Conservation (phyloP, 1,284 basidiomycete genomes). For the Albatrellus sp. region DNA sequence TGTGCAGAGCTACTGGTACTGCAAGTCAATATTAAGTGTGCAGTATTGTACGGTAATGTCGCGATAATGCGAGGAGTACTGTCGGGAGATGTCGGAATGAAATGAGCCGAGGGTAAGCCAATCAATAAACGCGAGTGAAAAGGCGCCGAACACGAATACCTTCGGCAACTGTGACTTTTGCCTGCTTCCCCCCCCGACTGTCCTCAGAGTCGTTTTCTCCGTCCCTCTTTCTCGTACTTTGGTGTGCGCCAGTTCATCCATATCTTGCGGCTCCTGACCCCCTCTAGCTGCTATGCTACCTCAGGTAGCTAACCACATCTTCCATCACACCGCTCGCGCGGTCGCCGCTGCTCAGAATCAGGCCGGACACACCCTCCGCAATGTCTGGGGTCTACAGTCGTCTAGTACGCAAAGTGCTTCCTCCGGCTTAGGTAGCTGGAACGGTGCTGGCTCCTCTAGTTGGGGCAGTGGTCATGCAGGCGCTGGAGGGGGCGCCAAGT, state of each 20-base stretch:
- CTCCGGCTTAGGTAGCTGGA: conserved; percentile 26
- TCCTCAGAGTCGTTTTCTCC: background rate
- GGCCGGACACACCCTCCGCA: conserved; percentile 50
- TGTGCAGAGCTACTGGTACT: no score
- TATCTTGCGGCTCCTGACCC: conserved; percentile 2
- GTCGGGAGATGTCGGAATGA: conserved; percentile 1
- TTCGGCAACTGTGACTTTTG: background rate
- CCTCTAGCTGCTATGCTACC: conserved; percentile 45
- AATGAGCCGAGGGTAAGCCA: background rate
- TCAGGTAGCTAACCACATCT: conserved; percentile 63
- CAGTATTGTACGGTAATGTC: no score
- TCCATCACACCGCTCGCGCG: conserved; percentile 63
- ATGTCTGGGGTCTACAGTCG: conserved; percentile 58
- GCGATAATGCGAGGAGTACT: background rate
- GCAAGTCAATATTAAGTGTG: no score
- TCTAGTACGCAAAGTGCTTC: conserved; percentile 22
- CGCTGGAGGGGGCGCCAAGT: conserved; percentile 52
- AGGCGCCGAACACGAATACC: background rate
- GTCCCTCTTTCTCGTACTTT: background rate
- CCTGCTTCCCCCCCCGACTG: background rate
- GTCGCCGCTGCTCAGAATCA: conserved; percentile 63
- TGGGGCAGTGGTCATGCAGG: conserved; percentile 43
- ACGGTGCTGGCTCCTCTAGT: conserved; percentile 38
- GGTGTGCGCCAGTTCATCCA: background rate
- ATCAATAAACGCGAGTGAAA: background rate